These are phyloP conservation scores for Venturia pyrina DNA, from an alignment of 2,329 filamentous ascomycete genomes.

Conservation along the genomic window DNA sequence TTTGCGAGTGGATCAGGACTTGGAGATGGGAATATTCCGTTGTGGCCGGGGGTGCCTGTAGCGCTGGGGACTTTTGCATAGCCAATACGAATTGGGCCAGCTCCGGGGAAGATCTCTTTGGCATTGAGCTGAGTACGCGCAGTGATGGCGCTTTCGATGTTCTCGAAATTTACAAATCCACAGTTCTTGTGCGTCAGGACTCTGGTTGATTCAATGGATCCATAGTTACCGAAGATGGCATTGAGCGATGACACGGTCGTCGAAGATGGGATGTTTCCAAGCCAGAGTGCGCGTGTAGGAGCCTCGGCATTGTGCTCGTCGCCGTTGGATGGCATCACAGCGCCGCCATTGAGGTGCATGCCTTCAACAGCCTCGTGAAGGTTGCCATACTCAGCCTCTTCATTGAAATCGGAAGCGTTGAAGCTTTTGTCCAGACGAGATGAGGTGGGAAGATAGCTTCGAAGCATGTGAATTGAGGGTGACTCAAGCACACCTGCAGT, in stretches of 20 bases:
- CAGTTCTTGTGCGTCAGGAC: conserved; percentile 98
- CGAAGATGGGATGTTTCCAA: conserved; percentile 93
- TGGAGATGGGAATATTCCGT: conserved; percentile 78
- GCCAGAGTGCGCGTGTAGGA: conserved; percentile 88
- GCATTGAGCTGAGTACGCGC: conserved; percentile 84
- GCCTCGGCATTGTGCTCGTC: conserved; percentile 78
- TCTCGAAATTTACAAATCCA: conserved; percentile 96
- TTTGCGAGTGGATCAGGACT: conserved; percentile 73
- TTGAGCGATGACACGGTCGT: conserved; percentile 92
- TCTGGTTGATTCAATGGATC: conserved; percentile 79
- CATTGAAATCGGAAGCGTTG: conserved; percentile 61
- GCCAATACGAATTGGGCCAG: conserved; percentile 88
- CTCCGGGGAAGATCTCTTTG: conserved; percentile 96
- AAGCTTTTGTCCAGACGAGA: conserved; percentile 68
- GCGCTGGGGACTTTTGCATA: conserved; percentile 93
- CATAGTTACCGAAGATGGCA: conserved; percentile 91
- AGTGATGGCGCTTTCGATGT: conserved; percentile 77
- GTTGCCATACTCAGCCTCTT: conserved; percentile 70
- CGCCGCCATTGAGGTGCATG: conserved; percentile 63
- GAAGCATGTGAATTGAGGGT: conserved; percentile 51
- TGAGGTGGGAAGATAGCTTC: conserved; percentile 66
- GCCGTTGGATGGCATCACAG: conserved; percentile 27
- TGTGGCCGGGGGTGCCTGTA: conserved; percentile 77
- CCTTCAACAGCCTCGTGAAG: conserved; percentile 73
- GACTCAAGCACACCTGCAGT: conserved; percentile 88